Evolutionary conservation across 1,139 yeast species (phyloP), one percentile per base, ranked within the genome.

Genomic region (Blastobotrys arbuscula): DNA sequence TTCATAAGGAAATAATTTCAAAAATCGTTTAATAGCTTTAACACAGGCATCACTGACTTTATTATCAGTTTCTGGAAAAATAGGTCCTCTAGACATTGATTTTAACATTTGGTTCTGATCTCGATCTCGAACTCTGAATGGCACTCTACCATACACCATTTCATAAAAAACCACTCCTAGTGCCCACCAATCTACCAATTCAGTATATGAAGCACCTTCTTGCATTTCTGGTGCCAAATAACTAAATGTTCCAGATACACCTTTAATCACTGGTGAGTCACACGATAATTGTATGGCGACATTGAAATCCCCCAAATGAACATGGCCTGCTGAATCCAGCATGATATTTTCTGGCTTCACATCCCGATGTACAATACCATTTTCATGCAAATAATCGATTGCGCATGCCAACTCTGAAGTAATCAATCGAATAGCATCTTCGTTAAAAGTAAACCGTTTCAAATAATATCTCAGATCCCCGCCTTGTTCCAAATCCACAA

Each of bases 141-240:
- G 95, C 1, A 95, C 92, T 34, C 80, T 74, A 0, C 95, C 95
- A 2, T 89, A 82, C 18, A 87, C 70, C 74, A 88, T 77, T 63
- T 88, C 96, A 65, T 73, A 88, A 33, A 86, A 76, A 6, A 87
- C 87, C 60, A 95, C 83, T 0, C 97, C 96, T 26, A 88, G 71
- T 0, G 95, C 84, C 90, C 96, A 88, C 92, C 95, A 87, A 65
- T 88, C 97, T 13, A 88, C 92, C 34, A 77, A 74, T 50, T 75
- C 79, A 44, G 85, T 86, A 60, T 87, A 87, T 7, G 81, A 78
- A 46, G 77, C 78, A 12, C 88, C 88, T 50, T 76, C 75, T 44
- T 59, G 65, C 44, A 88, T 84, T 61, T 88, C 96, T 1, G 96
- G 96, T 0, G 96, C 95, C 78, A 88, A 82, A 61, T 88, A 88